Conservation (phyloP, 495 filamentous ascomycete species). For the Glarea lozoyensis region DNA sequence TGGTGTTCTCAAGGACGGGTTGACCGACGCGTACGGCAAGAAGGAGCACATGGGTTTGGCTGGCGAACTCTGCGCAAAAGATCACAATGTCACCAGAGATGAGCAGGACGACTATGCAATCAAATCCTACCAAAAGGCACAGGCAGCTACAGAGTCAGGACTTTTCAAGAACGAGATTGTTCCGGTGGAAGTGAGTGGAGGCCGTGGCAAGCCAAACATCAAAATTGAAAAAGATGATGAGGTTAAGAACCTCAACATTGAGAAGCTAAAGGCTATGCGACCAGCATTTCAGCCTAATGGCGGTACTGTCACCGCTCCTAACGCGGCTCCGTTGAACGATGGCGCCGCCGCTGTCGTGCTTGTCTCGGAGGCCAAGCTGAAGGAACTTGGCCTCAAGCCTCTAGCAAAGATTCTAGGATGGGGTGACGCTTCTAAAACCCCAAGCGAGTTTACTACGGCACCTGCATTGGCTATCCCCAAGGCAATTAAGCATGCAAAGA, state of each 20-base stretch:
- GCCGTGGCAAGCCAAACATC: constrained; percentile 80
- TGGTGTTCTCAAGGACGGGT: constrained; percentile 83
- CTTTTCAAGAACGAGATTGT: constrained; percentile 79
- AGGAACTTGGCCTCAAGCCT: constrained; percentile 80
- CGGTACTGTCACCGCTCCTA: constrained; percentile 93
- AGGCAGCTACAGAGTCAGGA: constrained; percentile 70
- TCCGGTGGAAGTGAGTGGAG: constrained; percentile 78
- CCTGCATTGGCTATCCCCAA: constrained; percentile 95
- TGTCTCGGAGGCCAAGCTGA: constrained; percentile 80
- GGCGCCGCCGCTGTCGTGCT: constrained; percentile 86
- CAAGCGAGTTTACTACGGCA: constrained; percentile 90
- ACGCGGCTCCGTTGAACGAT: constrained; percentile 92
- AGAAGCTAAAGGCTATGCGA: constrained; percentile 77
- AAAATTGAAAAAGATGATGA: constrained; percentile 84
- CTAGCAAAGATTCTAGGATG: constrained; percentile 93
- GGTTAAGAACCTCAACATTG: constrained; percentile 92
- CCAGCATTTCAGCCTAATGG: constrained; percentile 75
- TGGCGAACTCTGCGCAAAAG: constrained; percentile 83
- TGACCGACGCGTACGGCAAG: constrained; percentile 83
- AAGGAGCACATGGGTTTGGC: constrained; percentile 91
- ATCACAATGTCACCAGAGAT: constrained; percentile 72
- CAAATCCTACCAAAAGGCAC: constrained; percentile 81
- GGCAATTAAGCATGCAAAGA: constrained; percentile 82
- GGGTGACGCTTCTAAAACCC: constrained; percentile 85
- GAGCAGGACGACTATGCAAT: constrained; percentile 92